Percentiles rank a stretch among this genome's conserved stretches.
phyloP scores from a whole-genome alignment of 306 rosid species.

The Rosa lucieae region DNA sequence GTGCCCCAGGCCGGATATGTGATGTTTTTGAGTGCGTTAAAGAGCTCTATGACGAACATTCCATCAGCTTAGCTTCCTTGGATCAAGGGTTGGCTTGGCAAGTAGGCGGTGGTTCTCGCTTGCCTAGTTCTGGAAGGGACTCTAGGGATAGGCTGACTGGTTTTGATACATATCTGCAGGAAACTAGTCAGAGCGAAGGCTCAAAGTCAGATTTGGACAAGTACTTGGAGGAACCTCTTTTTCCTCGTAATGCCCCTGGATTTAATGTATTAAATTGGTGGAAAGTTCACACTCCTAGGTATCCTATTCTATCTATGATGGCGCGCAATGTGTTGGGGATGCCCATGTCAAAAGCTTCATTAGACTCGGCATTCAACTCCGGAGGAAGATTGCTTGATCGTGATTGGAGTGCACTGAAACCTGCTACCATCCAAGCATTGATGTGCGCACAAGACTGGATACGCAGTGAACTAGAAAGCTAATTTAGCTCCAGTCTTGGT shows the following conservation, averaged over 20 bases:
- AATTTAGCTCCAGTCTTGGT: conserved; percentile 1
- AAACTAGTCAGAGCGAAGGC: conserved; percentile 76
- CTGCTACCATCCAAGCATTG: conserved; percentile 78
- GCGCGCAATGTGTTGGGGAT: conserved; percentile 86
- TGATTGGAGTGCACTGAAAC: conserved; percentile 72
- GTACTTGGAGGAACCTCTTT: conserved; percentile 93
- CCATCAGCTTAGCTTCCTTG: conserved; percentile 70
- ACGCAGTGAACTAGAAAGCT: conserved; percentile 84
- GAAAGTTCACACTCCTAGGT: conserved; percentile 97
- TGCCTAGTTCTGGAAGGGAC: conserved; percentile 56
- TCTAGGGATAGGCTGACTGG: conserved; percentile 87
- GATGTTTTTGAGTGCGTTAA: conserved; percentile 72
- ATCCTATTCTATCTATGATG: conserved; percentile 94
- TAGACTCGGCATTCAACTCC: conserved; percentile 55
- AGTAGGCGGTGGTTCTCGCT: conserved; percentile 55
- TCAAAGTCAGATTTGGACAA: conserved; percentile 83
- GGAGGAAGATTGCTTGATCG: conserved; percentile 66
- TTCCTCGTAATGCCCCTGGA: conserved; percentile 72
- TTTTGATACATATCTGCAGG: conserved; percentile 87
- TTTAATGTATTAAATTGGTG: conserved; percentile 90
- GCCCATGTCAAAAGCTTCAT: conserved; percentile 71
- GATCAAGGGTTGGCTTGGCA: conserved; percentile 83
- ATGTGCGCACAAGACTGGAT: conserved; percentile 98
- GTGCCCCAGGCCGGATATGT: conserved; percentile 52
- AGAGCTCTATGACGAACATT: conserved; percentile 82